Base-by-base conservation (phyloP, 768 basidiomycete genomes). In the Termitomyces sp. region DNA sequence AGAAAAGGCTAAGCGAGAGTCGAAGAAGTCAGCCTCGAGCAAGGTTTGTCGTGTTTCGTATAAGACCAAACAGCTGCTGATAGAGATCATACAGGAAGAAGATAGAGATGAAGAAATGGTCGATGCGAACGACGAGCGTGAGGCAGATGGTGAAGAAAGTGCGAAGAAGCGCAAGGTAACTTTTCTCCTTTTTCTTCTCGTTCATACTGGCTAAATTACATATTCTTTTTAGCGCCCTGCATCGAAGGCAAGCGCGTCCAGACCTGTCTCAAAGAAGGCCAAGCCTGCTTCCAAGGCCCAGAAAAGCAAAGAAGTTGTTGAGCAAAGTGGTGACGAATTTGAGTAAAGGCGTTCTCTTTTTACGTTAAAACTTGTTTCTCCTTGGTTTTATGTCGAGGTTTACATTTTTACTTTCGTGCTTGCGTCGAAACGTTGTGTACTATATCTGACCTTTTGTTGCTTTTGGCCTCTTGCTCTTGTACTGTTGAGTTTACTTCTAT, bases 131-230 rank as follows among this genome's bases (percentile, higher is more conserved):
- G 72, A 72, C 7, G 80, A 76, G 15, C 78, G 69, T n/a, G 81
- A 79, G 11, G 78, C 78, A 11, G 82, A 79, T 14, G 82, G 83
- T 11, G 77, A 78, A 2, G 65, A 72, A 71, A 70, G 69, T 59
- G 75, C 73, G 67, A 89, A 86, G 78, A 92, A 92, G 75, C 86
- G 88, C 75, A 89, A 91, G 85, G 89, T 86, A 66, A 45, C 15
- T 10, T 43, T 31, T 10, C 29, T 8, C 6, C 15, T 31, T 31
- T 32, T 31, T 20, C 25, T 12, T 10, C 59, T 60, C 69, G 37
- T 47, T 20, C 36, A 53, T n/a, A 49, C 34, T 56, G 15, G 36
- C 25, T 3, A 37, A 36, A 5, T 7, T 9, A 49, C 48, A 25
- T 52, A 32, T 40, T 32, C 40, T 32, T 29, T 62, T 6, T 31